phyloP scores from a whole-genome alignment of 352 stramenopile genomes.

The Phytophthora sansomeana region DNA sequence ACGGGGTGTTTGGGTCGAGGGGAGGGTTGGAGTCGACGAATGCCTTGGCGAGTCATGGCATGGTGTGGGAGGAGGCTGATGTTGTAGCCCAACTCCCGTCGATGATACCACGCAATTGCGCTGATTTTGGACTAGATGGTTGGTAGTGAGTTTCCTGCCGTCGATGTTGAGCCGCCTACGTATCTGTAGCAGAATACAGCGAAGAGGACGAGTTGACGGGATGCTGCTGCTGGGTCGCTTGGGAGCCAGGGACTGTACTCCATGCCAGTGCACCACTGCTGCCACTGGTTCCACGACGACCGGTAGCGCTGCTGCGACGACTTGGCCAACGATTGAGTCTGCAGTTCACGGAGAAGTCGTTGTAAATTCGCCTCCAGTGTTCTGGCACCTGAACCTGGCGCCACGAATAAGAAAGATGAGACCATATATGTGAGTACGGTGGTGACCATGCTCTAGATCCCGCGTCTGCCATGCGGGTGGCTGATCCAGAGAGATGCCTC shows the following conservation, averaged over 20 bases:
- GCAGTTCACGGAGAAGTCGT: conserved; percentile 18
- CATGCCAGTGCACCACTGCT: neutral
- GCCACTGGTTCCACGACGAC: conserved; percentile 13
- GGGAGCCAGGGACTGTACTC: conserved; percentile 15
- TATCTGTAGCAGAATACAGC: conserved; percentile 18
- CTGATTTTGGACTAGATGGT: neutral
- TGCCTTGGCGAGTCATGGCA: too few species aligned
- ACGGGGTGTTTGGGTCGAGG: too few species aligned
- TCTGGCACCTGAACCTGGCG: conserved; percentile 16
- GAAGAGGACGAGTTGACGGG: conserved; percentile 23
- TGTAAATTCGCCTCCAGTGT: conserved; percentile 20
- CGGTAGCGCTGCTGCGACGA: conserved; percentile 7
- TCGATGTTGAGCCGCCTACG: too few species aligned
- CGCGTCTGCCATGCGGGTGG: conserved; percentile 21
- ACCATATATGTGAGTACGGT: conserved; percentile 14
- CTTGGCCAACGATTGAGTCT: conserved; percentile 16
- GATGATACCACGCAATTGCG: neutral
- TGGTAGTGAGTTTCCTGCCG: neutral
- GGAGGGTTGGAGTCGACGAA: too few species aligned
- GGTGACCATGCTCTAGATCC: conserved; percentile 1
- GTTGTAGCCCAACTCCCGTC: neutral
- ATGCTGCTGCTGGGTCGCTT: neutral
- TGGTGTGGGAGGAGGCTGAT: neutral
- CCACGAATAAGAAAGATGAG: conserved; percentile 11
- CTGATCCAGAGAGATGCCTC: conserved; percentile 5